These are phyloP conservation scores for Sordariomycetes sp. DNA, from an alignment of 2,329 filamentous ascomycete genomes.

Conservation along the genomic window DNA sequence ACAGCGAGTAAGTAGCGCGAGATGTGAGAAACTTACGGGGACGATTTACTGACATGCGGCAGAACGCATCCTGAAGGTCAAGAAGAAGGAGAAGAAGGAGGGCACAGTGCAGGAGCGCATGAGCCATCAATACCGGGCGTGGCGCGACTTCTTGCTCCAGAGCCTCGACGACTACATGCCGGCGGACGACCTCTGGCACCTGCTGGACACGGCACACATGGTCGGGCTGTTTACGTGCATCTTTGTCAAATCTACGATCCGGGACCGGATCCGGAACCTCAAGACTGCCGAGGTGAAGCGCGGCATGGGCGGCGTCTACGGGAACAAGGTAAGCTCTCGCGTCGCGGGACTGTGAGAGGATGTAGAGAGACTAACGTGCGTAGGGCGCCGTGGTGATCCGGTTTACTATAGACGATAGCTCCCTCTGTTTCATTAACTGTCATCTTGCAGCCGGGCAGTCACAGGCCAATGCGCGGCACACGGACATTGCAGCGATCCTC, in stretches of 20 bases:
- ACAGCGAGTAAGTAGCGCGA: slow-evolving; percentile 58
- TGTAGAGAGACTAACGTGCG: background rate
- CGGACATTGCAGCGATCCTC: slow-evolving; percentile 80
- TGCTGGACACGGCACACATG: slow-evolving; percentile 68
- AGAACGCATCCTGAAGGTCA: slow-evolving; percentile 75
- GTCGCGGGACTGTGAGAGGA: background rate
- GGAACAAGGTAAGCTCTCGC: slow-evolving; percentile 52
- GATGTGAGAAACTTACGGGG: background rate
- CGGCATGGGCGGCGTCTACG: slow-evolving; percentile 88
- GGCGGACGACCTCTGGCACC: slow-evolving; percentile 61
- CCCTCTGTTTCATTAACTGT: slow-evolving; percentile 92
- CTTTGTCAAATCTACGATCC: slow-evolving; percentile 74
- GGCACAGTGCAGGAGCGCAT: slow-evolving; percentile 77
- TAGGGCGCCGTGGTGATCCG: slow-evolving; percentile 73
- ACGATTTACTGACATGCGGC: slow-evolving; percentile 13
- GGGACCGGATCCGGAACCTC: slow-evolving; percentile 64
- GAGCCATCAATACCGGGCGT: slow-evolving; percentile 94
- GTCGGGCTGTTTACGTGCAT: slow-evolving; percentile 94
- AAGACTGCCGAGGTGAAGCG: slow-evolving; percentile 79
- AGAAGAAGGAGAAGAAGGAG: slow-evolving; percentile 74
- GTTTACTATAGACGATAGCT: slow-evolving; percentile 89
- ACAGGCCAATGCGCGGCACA: slow-evolving; percentile 81
- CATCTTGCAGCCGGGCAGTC: slow-evolving; percentile 91
- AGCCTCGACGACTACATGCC: slow-evolving; percentile 77
- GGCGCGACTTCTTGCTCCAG: slow-evolving; percentile 79